Evolutionary conservation across 495 filamentous ascomycete species (phyloP), one percentile per base, ranked within the genome.

Genomic region (Penicillium paradoxum): DNA sequence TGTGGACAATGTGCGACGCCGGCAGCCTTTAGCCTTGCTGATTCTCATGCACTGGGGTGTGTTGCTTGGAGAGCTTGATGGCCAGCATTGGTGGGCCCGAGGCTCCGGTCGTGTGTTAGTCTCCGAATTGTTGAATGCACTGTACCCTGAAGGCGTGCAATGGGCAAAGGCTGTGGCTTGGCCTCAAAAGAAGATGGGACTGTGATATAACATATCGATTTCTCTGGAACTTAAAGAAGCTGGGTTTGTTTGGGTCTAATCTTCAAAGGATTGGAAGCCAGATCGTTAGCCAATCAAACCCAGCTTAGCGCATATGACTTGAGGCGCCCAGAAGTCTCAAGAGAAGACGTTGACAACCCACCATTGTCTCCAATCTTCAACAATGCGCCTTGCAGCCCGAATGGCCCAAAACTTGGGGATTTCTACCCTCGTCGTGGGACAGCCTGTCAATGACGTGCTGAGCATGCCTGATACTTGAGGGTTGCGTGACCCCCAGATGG

Each of bases 31-130:
- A 14, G 49, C 66, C 2, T 33, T 74, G 15, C 37, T 74, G 17
- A 65, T 70, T 24, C 57, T 74, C 4, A 71, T 70, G 63, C 63
- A 74, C 33, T 74, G 71, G 71, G 68, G 66, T 0, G 65, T 68
- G 8, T 43, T 74, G 0, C 49, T 74, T 0, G 55, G 60, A 9
- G 61, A 66, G 44, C 55, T 74, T n/a, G 63, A 70, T 54, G 68
- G 64, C 2, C 53, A 60, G 10, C 42, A 61, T 36, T 74, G 70
- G 71, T 74, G 71, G 71, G 71, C 70, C 19, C 62, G 56, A 22
- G 59, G 64, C 3, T 69, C 70, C 8, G 71, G 68, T 0, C 55
- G 53, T 13, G 64, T 58, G 8, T 55, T 74, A n/a, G 57, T 71
- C 4, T 57, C 59, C 13, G 70, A 73, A 36, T 24, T 71, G 34